Evolutionary conservation across 179 eudicot species (phyloP).

Genomic region (Amaranthus tricolor): DNA sequence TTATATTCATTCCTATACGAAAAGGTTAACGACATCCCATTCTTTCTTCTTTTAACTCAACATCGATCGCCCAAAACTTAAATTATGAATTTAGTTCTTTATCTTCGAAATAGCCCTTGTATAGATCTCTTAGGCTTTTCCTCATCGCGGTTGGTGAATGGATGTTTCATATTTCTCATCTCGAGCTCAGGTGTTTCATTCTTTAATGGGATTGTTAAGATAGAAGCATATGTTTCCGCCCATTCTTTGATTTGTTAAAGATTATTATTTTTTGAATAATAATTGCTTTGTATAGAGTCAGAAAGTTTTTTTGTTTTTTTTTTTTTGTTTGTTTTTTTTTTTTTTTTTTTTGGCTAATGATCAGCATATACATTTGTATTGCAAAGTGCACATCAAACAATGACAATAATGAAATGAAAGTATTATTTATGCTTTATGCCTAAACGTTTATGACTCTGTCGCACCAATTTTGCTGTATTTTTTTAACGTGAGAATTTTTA

Average conservation of each 20-base stretch:
- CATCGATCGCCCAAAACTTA: conserved; percentile 22
- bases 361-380: background rate
- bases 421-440: background rate
- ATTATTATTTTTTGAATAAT: too few relatives aligned
- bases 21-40: background rate
- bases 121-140: conserved; percentile 16
- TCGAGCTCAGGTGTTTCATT: background rate
- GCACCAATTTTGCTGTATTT: too few relatives aligned
- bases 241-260: too few relatives aligned
- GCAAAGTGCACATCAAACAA: background rate
- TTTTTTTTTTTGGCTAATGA: background rate
- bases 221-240: background rate
- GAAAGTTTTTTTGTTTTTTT: too few relatives aligned
- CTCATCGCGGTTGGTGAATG: conserved; percentile 12
- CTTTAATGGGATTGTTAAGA: conserved; percentile 2
- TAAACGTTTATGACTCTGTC: too few relatives aligned
- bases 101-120: background rate
- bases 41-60: background rate
- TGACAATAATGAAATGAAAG: background rate
- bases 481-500: too few relatives aligned
- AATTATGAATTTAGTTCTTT: background rate
- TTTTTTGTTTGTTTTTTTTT: too few relatives aligned
- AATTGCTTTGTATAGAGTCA: background rate
- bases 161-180: background rate
- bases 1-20: conserved; percentile 22